These are phyloP conservation scores for Chalciporus pseudorubinellus DNA, from an alignment of 768 basidiomycete genomes.

Conservation along the genomic window DNA sequence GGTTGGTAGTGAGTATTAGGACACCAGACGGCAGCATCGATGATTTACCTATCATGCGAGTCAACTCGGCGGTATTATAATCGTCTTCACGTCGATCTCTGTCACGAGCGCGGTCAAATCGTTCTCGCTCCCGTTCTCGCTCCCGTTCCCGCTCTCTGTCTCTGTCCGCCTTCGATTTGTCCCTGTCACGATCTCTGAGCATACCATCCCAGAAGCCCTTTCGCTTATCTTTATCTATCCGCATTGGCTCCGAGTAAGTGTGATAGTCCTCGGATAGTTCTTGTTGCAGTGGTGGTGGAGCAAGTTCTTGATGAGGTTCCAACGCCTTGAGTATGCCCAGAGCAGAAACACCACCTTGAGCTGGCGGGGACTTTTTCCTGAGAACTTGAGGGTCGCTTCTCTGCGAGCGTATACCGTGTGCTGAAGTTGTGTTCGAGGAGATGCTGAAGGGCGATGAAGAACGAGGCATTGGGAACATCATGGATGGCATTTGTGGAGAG, in stretches of 20 bases:
- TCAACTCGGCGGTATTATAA: conserved; percentile 51
- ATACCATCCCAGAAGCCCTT: conserved; percentile 53
- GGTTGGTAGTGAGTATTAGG: background rate
- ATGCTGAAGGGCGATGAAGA: conserved; percentile 49
- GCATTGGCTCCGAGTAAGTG: conserved; percentile 19
- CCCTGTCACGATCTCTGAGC: conserved; percentile 35
- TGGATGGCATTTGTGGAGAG: conserved; percentile 36
- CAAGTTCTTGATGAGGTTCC: conserved; percentile 46
- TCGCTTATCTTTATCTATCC: conserved; percentile 43
- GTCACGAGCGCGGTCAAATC: conserved; percentile 30
- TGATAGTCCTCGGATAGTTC: conserved; percentile 34
- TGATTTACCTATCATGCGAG: conserved; percentile 65
- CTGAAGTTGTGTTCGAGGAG: conserved; percentile 21
- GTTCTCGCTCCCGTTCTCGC: conserved; percentile 20
- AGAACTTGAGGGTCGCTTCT: conserved; percentile 18
- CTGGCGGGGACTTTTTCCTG: conserved; percentile 31
- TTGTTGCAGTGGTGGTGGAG: background rate
- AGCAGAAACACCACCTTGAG: conserved; percentile 36
- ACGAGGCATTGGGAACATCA: conserved; percentile 27
- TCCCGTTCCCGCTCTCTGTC: conserved; percentile 35
- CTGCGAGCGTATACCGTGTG: conserved; percentile 16
- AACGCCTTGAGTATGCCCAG: conserved; percentile 60
- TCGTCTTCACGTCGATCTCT: conserved; percentile 41
- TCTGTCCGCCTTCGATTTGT: conserved; percentile 29
- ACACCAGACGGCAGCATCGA: background rate